phyloP scores from a whole-genome alignment of 306 rosid species.

The Castanospermum australe region DNA sequence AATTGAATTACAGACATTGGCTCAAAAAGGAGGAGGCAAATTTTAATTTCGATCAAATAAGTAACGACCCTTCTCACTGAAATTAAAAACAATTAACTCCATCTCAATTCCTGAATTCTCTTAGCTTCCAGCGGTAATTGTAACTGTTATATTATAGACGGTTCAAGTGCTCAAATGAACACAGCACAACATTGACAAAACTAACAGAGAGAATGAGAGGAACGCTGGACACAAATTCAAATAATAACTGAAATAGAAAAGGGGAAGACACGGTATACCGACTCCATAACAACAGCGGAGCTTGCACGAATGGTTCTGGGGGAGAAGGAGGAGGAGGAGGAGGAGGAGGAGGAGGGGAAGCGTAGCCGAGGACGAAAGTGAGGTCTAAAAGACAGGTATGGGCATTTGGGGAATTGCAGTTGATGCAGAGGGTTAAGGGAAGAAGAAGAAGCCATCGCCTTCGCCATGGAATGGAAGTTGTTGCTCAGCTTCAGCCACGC shows the following conservation, averaged over 20 bases:
- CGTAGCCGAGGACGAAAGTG: constrained; percentile 29
- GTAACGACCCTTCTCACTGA: neutral
- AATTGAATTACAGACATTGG: neutral
- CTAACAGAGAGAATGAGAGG: neutral
- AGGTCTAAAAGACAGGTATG: constrained; percentile 17
- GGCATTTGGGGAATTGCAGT: constrained; percentile 23
- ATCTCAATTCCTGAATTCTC: neutral
- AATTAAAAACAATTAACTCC: neutral
- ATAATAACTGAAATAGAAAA: neutral
- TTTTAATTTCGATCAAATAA: neutral
- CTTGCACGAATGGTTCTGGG: constrained; percentile 42
- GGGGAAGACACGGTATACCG: constrained; percentile 31
- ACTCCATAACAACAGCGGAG: constrained; percentile 34
- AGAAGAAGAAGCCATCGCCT: constrained; percentile 40
- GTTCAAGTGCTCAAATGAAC: neutral
- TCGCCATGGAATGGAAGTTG: constrained; percentile 12
- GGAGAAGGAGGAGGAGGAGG: neutral
- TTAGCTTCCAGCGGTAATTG: neutral
- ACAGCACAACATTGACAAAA: neutral
- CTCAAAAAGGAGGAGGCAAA: neutral
- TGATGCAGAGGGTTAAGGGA: constrained; percentile 32
- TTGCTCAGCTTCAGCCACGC: constrained; percentile 2
- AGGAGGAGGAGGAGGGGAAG: constrained; percentile 5
- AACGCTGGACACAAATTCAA: neutral
- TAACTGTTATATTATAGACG: neutral